Percentiles rank a stretch among this genome's conserved stretches.
These are phyloP conservation scores for Cystobasidium pallidum DNA, from an alignment of 1,284 basidiomycete species.

Conservation along the genomic window DNA sequence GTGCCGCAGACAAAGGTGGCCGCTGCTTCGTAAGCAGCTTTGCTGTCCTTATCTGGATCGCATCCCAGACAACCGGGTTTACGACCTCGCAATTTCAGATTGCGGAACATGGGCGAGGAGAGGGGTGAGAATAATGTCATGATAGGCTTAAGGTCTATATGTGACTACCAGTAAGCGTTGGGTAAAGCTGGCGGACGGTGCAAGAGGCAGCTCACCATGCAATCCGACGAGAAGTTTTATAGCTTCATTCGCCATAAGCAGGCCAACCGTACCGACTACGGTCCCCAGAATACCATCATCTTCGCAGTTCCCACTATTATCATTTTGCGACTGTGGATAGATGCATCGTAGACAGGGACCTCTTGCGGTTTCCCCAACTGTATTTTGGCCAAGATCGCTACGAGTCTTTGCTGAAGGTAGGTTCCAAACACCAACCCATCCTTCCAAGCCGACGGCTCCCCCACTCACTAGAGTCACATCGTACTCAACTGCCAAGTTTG, in stretches of 20 bases:
- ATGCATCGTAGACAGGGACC: conserved; percentile 95
- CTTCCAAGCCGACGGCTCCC: conserved; percentile 88
- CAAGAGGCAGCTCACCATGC: conserved; percentile 66
- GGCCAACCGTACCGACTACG: conserved; percentile 88
- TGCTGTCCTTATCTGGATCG: conserved; percentile 57
- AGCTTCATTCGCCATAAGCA: conserved; percentile 85
- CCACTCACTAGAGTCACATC: conserved; percentile 83
- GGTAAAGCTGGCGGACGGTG: too few relatives aligned
- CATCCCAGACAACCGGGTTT: conserved; percentile 69
- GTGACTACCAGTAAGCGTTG: conserved; percentile 43
- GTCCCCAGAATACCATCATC: conserved; percentile 89
- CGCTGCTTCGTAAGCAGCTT: conserved; percentile 54
- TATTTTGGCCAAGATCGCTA: conserved; percentile 49
- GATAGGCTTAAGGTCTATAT: conserved; percentile 60
- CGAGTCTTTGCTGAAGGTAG: conserved; percentile 52
- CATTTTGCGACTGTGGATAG: conserved; percentile 69
- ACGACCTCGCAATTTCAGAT: conserved; percentile 73
- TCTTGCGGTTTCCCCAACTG: conserved; percentile 55
- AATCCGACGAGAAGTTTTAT: conserved; percentile 77
- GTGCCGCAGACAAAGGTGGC: conserved; percentile 81
- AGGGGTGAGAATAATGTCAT: conserved; percentile 76
- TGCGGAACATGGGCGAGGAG: conserved; percentile 72
- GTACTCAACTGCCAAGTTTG: conserved; percentile 80
- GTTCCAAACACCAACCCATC: conserved; percentile 84
- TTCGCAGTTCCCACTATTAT: conserved; percentile 74